These are phyloP conservation scores for Neopestalotiopsis rosae DNA, from an alignment of 2,329 filamentous ascomycete species.

Conservation along the genomic window DNA sequence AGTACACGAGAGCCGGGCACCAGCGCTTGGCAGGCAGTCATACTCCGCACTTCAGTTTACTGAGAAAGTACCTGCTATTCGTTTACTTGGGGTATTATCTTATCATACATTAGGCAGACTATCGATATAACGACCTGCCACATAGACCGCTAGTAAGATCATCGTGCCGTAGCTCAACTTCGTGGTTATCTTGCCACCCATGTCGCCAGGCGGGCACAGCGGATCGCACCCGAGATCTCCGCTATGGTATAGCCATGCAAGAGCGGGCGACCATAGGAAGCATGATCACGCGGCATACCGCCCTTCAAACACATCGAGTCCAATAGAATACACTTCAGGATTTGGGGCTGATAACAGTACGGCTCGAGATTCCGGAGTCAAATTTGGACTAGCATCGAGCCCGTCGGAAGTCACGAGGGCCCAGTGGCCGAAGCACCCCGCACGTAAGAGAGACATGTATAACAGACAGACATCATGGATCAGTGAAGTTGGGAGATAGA, in stretches of 20 bases:
- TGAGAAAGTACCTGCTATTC: background rate
- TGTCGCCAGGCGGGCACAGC: background rate
- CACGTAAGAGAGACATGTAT: background rate
- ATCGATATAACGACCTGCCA: background rate
- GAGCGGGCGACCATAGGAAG: background rate
- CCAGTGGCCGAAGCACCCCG: background rate
- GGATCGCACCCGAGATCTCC: background rate
- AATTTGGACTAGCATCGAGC: background rate
- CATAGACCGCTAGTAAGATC: background rate
- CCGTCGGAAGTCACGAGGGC: background rate
- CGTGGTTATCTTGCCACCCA: background rate
- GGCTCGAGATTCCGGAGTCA: background rate
- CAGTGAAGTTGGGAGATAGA: background rate
- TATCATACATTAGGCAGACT: background rate
- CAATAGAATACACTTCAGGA: background rate
- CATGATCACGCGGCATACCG: background rate
- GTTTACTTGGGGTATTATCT: background rate
- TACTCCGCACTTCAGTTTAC: background rate
- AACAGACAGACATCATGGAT: background rate
- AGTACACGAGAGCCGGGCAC: background rate
- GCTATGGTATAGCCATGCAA: background rate
- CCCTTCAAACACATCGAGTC: background rate
- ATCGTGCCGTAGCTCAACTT: background rate
- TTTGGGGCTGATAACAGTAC: background rate
- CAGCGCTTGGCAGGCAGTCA: background rate